Conservation (phyloP, 148 eudicot species). For the Silene conica region DNA sequence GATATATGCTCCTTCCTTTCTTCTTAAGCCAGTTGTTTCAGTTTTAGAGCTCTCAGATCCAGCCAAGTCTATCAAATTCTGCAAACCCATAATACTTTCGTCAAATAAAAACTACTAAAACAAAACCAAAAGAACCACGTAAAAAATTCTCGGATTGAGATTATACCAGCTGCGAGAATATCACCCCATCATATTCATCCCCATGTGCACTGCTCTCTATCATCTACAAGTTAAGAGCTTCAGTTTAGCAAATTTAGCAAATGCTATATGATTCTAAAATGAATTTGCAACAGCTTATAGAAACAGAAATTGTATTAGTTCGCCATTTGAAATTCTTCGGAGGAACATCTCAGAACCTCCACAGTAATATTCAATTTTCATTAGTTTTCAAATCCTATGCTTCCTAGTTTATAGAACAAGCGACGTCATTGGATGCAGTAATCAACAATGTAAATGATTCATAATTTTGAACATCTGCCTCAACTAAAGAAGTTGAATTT, state of each 20-base stretch:
- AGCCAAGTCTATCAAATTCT: constrained; percentile 80
- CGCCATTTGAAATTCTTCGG: neutral
- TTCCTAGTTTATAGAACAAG: neutral
- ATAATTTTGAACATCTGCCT: neutral
- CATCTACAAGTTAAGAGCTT: constrained; percentile 48
- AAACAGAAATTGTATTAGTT: neutral
- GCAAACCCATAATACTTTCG: constrained; percentile 19
- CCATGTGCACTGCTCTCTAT: constrained; percentile 95
- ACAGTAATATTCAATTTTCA: neutral
- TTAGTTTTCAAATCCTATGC: neutral
- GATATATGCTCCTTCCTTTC: constrained; percentile 81
- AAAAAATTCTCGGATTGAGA: neutral
- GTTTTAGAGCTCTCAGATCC: constrained; percentile 86
- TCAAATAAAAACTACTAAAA: neutral
- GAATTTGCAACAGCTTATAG: neutral
- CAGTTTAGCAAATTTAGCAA: neutral
- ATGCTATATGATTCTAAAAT: neutral
- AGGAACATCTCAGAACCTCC: neutral
- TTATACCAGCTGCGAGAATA: constrained; percentile 89
- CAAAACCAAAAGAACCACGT: neutral
- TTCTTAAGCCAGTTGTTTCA: constrained; percentile 70
- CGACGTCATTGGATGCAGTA: neutral
- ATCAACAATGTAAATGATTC: neutral
- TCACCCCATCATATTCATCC: constrained; percentile 95
- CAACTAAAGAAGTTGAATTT: no score